phyloP scores from a whole-genome alignment of 768 basidiomycete genomes.

The Leccinum barrowsii region DNA sequence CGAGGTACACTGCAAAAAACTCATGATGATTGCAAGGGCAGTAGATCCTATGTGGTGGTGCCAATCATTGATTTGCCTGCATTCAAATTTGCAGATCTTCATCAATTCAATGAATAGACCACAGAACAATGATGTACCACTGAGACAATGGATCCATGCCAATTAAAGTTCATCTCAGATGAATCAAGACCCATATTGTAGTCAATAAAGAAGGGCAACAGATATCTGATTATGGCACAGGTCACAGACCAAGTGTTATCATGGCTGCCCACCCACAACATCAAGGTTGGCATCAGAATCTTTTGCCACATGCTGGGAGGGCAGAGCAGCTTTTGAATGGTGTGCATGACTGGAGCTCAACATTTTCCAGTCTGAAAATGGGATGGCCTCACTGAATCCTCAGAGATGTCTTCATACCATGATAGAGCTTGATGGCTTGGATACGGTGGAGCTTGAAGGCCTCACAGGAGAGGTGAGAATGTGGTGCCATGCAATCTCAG shows the following conservation, averaged over 20 bases:
- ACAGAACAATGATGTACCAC: background rate
- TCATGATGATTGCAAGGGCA: background rate
- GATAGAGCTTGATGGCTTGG: no score
- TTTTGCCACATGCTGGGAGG: background rate
- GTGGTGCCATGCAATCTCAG: no score
- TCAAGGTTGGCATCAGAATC: background rate
- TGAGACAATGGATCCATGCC: background rate
- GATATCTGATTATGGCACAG: background rate
- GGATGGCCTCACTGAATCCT: background rate
- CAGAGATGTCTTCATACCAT: background rate
- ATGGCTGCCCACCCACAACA: background rate
- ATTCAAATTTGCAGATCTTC: background rate
- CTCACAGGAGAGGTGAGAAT: no score
- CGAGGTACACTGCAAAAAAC: background rate
- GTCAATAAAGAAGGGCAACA: background rate
- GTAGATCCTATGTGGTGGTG: constrained; percentile 1
- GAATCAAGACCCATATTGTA: background rate
- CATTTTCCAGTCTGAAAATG: background rate
- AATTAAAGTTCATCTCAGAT: background rate
- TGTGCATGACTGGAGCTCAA: background rate
- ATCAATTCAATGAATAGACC: background rate
- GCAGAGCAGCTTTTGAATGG: background rate
- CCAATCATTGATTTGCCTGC: constrained; percentile 9
- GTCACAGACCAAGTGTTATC: background rate
- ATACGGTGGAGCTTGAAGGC: no score